These are phyloP conservation scores for Colletotrichum spinosum DNA, from an alignment of 2,329 filamentous ascomycete genomes.

Conservation along the genomic window DNA sequence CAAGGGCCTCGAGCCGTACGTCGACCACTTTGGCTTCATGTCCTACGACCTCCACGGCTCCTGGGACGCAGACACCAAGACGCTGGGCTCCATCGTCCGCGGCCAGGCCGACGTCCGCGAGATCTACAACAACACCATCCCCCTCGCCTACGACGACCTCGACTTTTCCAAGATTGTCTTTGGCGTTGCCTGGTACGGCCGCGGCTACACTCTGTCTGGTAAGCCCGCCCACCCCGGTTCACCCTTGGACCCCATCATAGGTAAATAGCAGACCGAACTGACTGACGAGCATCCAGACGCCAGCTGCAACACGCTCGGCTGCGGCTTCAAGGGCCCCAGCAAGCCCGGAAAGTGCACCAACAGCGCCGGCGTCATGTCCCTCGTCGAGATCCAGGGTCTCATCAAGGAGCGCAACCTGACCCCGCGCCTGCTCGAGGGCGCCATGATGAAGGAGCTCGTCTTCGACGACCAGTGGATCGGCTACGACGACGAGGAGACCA, in stretches of 20 bases:
- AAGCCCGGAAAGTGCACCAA: slow-evolving; percentile 45
- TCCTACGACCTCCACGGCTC: slow-evolving; percentile 55
- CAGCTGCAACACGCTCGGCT: too few species aligned
- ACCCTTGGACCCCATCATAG: too few species aligned
- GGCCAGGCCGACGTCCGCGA: slow-evolving; percentile 57
- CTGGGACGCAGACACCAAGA: slow-evolving; percentile 51
- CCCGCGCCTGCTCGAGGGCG: slow-evolving; percentile 33
- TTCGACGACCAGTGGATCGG: slow-evolving; percentile 44
- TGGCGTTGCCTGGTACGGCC: slow-evolving; percentile 60
- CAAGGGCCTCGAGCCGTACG: slow-evolving; percentile 49
- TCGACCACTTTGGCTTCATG: slow-evolving; percentile 54
- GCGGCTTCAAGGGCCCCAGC: slow-evolving; percentile 33
- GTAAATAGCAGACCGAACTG: too few species aligned
- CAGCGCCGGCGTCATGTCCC: slow-evolving; percentile 45
- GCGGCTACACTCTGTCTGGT: slow-evolving; percentile 52
- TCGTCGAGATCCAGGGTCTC: slow-evolving; percentile 45
- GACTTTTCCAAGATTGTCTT: slow-evolving; percentile 56
- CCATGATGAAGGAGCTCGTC: slow-evolving; percentile 43
- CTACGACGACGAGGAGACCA: slow-evolving; percentile 41
- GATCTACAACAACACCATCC: slow-evolving; percentile 49
- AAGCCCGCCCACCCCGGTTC: not conserved
- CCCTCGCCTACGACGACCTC: slow-evolving; percentile 55
- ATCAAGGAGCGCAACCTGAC: slow-evolving; percentile 41
- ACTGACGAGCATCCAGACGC: too few species aligned
- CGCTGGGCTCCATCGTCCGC: slow-evolving; percentile 46